Conservation (phyloP, 129 eudicot genomes). For the Flaveria trinervia region DNA sequence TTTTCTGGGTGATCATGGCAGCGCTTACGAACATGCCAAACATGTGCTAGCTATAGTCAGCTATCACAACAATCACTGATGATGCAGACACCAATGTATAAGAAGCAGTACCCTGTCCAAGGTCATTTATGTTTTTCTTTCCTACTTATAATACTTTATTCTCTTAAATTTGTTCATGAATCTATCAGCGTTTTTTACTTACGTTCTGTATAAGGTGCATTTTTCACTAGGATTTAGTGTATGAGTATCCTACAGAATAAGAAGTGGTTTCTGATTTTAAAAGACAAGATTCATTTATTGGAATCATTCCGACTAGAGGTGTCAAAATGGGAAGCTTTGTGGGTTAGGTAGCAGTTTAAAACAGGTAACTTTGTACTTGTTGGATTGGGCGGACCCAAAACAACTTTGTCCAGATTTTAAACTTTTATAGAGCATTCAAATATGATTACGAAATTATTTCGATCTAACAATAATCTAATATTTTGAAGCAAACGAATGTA, state of each 20-base stretch:
- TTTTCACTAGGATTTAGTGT: not conserved
- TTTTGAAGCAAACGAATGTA: not conserved
- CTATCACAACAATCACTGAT: conserved; percentile 43
- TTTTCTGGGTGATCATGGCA: conserved; percentile 28
- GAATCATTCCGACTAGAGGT: not conserved
- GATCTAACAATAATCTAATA: not conserved
- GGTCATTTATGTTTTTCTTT: conserved; percentile 42
- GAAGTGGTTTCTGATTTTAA: not conserved
- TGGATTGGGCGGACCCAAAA: not conserved
- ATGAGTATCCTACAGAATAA: not conserved
- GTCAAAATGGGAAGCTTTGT: not conserved
- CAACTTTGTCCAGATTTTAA: not conserved
- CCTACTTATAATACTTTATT: not conserved
- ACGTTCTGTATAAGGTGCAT: not conserved
- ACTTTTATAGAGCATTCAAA: not conserved
- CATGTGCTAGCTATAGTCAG: conserved; percentile 39
- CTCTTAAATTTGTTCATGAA: not conserved
- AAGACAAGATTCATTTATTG: not conserved
- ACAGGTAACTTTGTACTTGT: not conserved
- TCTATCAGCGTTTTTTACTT: not conserved
- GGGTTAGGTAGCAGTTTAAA: not conserved
- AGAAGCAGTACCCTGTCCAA: conserved; percentile 58
- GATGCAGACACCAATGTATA: conserved; percentile 46
- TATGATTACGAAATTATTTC: not conserved
- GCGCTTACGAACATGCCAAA: conserved; percentile 62